phyloP scores from a whole-genome alignment of 2,329 filamentous ascomycete genomes.

The Thelonectria discophora region DNA sequence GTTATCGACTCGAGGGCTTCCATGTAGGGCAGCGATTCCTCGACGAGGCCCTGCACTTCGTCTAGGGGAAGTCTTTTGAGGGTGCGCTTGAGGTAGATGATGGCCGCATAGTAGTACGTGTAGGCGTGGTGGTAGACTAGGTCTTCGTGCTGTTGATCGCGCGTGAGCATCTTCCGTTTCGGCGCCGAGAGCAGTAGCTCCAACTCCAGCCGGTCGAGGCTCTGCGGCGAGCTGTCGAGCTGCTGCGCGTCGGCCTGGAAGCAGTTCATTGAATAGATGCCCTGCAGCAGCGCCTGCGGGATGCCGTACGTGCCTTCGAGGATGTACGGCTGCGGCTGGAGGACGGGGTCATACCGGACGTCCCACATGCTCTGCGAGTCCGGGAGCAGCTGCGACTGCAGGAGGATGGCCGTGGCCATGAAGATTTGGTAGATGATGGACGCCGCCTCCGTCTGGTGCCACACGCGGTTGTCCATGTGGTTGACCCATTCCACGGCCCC shows the following conservation, averaged over 20 bases:
- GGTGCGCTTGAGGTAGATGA: slow-evolving; percentile 39
- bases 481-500: slow-evolving; percentile 41
- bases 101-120: slow-evolving; percentile 35
- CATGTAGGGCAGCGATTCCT: slow-evolving; percentile 34
- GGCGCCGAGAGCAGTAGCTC: slow-evolving; percentile 36
- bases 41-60: slow-evolving; percentile 35
- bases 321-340: slow-evolving; percentile 33
- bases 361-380: slow-evolving; percentile 29
- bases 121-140: slow-evolving; percentile 37
- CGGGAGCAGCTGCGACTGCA: slow-evolving; percentile 33
- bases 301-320: slow-evolving; percentile 30
- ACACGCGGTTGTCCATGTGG: slow-evolving; percentile 35
- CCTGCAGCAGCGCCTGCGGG: slow-evolving; percentile 31
- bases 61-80: slow-evolving; percentile 30
- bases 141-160: slow-evolving; percentile 26
- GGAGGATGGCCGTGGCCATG: slow-evolving; percentile 32
- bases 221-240: not conserved
- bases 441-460: slow-evolving; percentile 35
- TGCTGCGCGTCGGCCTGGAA: not conserved
- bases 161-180: slow-evolving; percentile 10
- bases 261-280: slow-evolving; percentile 33
- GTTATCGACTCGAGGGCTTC: slow-evolving; percentile 29
- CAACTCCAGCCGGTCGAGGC: slow-evolving; percentile 32
- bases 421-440: slow-evolving; percentile 38
- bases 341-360: slow-evolving; percentile 27